Percentiles rank a stretch among this genome's conserved stretches.
Evolutionary conservation across 768 basidiomycete genomes (phyloP).

Genomic region (Amanita pseudoporphyria): DNA sequence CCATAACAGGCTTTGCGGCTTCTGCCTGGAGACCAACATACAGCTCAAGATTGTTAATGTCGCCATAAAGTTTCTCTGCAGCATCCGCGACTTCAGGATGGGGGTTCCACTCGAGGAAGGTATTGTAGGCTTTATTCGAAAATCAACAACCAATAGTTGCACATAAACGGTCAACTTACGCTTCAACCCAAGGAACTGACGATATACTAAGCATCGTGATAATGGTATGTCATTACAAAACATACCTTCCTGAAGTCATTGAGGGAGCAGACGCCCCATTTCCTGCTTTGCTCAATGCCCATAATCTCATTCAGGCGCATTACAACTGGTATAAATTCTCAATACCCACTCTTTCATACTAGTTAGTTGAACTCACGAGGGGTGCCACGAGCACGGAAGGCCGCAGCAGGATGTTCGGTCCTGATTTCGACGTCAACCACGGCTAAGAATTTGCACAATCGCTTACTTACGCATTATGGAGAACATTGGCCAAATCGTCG

Average conservation of each 20-base stretch:
- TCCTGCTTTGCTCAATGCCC: slow-evolving; percentile 70
- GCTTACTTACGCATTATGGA: slow-evolving; percentile 56
- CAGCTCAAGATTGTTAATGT: slow-evolving; percentile 70
- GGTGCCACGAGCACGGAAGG: slow-evolving; percentile 70
- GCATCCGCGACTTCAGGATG: slow-evolving; percentile 55
- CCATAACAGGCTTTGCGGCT: slow-evolving; percentile 61
- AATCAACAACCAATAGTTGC: slow-evolving; percentile 1
- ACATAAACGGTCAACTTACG: slow-evolving; percentile 27
- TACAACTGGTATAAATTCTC: slow-evolving; percentile 21
- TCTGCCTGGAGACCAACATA: slow-evolving; percentile 79
- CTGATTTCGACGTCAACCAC: slow-evolving; percentile 22
- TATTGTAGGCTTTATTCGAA: slow-evolving; percentile 41
- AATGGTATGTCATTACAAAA: not conserved
- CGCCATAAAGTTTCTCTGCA: slow-evolving; percentile 70
- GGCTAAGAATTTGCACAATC: not conserved
- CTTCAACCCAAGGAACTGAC: slow-evolving; percentile 66
- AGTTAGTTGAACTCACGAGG: slow-evolving; percentile 29
- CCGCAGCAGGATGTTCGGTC: slow-evolving; percentile 60
- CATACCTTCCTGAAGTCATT: slow-evolving; percentile 72
- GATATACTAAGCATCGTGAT: not conserved
- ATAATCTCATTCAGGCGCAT: slow-evolving; percentile 78
- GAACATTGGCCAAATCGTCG: slow-evolving; percentile 53
- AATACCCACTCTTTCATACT: not conserved
- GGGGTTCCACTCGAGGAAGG: slow-evolving; percentile 78
- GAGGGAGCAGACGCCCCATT: slow-evolving; percentile 75